Percentiles rank a stretch among this genome's conserved stretches.
Evolutionary conservation across 2,329 filamentous ascomycete species (phyloP).

Genomic region (Fonsecaea pugnacius): DNA sequence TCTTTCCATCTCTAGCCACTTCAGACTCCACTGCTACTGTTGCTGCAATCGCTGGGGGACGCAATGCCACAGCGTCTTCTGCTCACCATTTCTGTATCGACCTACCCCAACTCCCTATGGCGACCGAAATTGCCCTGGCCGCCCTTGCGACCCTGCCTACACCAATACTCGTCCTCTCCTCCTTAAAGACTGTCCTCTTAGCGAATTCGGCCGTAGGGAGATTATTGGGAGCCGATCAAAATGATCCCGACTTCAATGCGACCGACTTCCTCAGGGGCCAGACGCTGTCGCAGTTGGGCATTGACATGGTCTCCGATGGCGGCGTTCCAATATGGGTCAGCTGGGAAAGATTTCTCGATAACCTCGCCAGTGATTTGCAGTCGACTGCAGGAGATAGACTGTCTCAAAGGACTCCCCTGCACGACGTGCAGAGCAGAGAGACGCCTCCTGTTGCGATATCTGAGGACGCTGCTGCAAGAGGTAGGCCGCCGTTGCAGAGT

Average conservation of each 20-base stretch:
- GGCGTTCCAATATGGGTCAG: constrained; percentile 53
- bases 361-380: constrained; percentile 43
- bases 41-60: neutral
- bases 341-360: constrained; percentile 62
- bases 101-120: constrained; percentile 28
- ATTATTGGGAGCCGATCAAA: constrained; percentile 63
- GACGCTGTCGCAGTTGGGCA: constrained; percentile 69
- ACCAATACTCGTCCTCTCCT: constrained; percentile 70
- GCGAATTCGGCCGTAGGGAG: constrained; percentile 77
- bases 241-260: constrained; percentile 44
- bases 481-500: constrained; percentile 24
- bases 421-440: constrained; percentile 22
- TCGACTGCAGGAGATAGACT: neutral
- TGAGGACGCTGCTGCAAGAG: constrained; percentile 13
- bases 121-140: constrained; percentile 58
- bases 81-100: constrained; percentile 27
- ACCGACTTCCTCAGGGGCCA: constrained; percentile 68
- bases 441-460: constrained; percentile 22
- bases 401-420: constrained; percentile 13
- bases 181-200: constrained; percentile 69
- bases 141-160: constrained; percentile 76
- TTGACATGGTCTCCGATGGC: constrained; percentile 74
- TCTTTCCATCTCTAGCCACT: neutral
- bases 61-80: constrained; percentile 5
- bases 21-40: neutral